Evolutionary conservation across 2,329 filamentous ascomycete genomes (phyloP).

Genomic region (Fonsecaea nubica): DNA sequence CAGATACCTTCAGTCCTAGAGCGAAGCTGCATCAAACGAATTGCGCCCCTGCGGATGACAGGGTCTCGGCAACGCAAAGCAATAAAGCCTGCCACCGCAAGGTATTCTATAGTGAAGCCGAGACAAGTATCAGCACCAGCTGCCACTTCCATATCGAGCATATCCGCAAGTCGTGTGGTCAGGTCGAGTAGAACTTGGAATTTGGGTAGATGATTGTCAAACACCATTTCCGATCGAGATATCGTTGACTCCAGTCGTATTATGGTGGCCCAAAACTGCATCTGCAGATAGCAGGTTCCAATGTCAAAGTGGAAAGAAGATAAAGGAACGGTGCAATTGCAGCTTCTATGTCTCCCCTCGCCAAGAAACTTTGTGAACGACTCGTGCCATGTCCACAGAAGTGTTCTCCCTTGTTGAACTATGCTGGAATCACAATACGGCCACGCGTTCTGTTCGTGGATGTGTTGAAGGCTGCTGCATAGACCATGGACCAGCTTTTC

Average conservation of each 20-base stretch:
- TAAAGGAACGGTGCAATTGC: not conserved
- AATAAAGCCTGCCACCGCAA: not conserved
- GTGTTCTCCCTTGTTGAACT: not conserved
- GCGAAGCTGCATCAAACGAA: slow-evolving; percentile 1
- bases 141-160: not conserved
- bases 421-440: slow-evolving; percentile 1
- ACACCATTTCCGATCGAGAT: slow-evolving; percentile 14
- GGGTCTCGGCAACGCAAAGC: slow-evolving; percentile 15
- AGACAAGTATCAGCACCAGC: slow-evolving; percentile 2
- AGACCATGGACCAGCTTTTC: slow-evolving; percentile 6
- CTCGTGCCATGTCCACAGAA: slow-evolving; percentile 9
- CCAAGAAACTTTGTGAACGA: slow-evolving; percentile 4
- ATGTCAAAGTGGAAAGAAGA: slow-evolving; percentile 15
- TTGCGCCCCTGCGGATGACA: slow-evolving; percentile 4
- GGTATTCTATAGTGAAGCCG: slow-evolving; percentile 11
- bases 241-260: slow-evolving; percentile 14
- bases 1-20: not conserved
- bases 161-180: not conserved
- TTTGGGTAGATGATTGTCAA: slow-evolving; percentile 1
- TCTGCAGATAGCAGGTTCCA: slow-evolving; percentile 11
- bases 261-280: slow-evolving; percentile 10
- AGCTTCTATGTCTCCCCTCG: not conserved
- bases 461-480: not conserved
- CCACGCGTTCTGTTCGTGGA: not conserved
- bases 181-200: slow-evolving; percentile 7